These are phyloP conservation scores for Eucalyptus tenuipes DNA, from an alignment of 345 rosid species.

Conservation along the genomic window DNA sequence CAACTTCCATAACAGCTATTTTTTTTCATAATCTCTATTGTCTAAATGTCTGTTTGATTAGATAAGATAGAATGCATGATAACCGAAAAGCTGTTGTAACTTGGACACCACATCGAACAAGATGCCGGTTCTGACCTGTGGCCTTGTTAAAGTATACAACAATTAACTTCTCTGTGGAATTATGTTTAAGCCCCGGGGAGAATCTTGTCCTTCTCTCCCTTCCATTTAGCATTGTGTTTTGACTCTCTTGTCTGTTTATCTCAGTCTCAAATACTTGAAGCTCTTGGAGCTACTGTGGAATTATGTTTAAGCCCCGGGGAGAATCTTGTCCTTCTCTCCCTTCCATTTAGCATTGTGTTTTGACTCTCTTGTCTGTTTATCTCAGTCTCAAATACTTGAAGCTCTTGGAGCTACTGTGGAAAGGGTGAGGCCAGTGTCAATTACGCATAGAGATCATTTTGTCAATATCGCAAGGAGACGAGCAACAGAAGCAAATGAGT, in stretches of 20 bases:
- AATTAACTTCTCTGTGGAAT: background rate
- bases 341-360: background rate
- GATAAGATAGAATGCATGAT: background rate
- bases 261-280: too few relatives aligned
- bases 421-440: conserved; percentile 90
- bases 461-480: conserved; percentile 85
- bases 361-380: background rate
- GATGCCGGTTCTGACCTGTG: background rate
- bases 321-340: background rate
- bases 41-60: background rate
- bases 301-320: background rate
- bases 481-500: conserved; percentile 62
- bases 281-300: too few relatives aligned
- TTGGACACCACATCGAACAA: background rate
- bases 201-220: too few relatives aligned
- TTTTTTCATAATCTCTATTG: background rate
- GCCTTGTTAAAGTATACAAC: background rate
- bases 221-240: too few relatives aligned
- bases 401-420: conserved; percentile 93
- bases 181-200: too few relatives aligned
- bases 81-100: background rate
- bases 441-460: conserved; percentile 83
- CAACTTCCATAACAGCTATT: background rate
- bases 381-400: conserved; percentile 84
- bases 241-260: too few relatives aligned